These are phyloP conservation scores for Amylocystis lapponica DNA, from an alignment of 768 basidiomycete genomes.

Conservation along the genomic window DNA sequence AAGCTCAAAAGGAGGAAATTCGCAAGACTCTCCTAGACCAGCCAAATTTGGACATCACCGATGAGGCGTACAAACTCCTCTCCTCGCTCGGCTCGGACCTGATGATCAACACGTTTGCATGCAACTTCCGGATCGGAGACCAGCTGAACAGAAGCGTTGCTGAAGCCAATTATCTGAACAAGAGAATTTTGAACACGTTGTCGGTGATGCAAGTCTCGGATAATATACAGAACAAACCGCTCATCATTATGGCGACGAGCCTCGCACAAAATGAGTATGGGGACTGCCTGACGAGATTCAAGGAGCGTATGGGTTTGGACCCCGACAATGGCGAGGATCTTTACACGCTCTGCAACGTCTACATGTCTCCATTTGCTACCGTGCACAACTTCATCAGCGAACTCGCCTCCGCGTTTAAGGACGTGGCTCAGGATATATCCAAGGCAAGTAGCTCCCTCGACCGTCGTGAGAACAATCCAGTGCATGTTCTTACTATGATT, in stretches of 20 bases:
- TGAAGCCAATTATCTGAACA: conserved; percentile 38
- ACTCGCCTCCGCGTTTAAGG: conserved; percentile 29
- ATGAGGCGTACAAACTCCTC: conserved; percentile 20
- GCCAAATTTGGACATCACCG: conserved; percentile 25
- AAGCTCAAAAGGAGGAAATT: conserved; percentile 26
- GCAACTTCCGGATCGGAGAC: conserved; percentile 36
- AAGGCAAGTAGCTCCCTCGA: conserved; percentile 21
- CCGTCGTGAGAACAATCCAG: too few relatives aligned
- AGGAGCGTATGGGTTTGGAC: conserved; percentile 30
- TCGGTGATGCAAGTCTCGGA: conserved; percentile 27
- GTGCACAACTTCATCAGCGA: conserved; percentile 22
- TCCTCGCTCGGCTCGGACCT: conserved; percentile 35
- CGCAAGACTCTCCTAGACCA: conserved; percentile 24
- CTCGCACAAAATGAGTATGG: conserved; percentile 31
- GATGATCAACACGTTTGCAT: conserved; percentile 38
- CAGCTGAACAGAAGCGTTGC: conserved; percentile 30
- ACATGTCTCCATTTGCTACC: conserved; percentile 38
- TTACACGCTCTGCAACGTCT: conserved; percentile 31
- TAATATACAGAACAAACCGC: conserved; percentile 13
- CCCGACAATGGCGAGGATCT: conserved; percentile 25
- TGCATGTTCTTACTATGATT: not conserved
- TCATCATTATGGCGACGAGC: conserved; percentile 28
- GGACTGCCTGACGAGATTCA: conserved; percentile 28
- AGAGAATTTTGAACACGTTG: conserved; percentile 32
- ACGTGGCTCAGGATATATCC: conserved; percentile 30